phyloP scores from a whole-genome alignment of 441 rosid genomes.

The Adansonia rubrostipa region DNA sequence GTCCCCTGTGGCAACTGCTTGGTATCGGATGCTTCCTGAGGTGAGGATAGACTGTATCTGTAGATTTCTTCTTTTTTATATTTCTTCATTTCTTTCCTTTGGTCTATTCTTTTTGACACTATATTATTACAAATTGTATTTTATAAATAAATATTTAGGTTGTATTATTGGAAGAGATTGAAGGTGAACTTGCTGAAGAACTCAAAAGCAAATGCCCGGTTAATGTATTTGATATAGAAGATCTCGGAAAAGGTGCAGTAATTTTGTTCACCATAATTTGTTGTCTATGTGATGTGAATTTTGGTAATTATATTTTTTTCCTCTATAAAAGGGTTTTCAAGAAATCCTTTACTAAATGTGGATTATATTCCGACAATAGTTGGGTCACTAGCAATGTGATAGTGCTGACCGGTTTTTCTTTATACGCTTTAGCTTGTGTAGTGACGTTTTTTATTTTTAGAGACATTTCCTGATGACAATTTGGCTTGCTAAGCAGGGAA shows the following conservation, averaged over 20 bases:
- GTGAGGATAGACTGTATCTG: constrained; percentile 41
- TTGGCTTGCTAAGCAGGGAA: constrained; percentile 56
- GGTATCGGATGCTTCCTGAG: constrained; percentile 98
- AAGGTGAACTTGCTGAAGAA: constrained; percentile 62
- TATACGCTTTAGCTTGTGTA: constrained; percentile 12
- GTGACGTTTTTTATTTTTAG: neutral
- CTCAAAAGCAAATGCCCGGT: constrained; percentile 71
- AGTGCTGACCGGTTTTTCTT: constrained; percentile 7
- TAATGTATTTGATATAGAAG: constrained; percentile 91
- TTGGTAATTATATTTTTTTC: neutral
- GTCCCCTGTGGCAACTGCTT: constrained; percentile 97
- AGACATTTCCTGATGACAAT: constrained; percentile 22
- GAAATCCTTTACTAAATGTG: neutral
- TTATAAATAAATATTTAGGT: constrained; percentile 47
- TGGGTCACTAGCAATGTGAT: neutral
- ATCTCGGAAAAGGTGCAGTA: constrained; percentile 74
- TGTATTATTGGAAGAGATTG: constrained; percentile 61
- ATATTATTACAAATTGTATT: constrained; percentile 3
- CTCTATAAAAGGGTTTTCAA: neutral
- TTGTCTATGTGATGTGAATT: constrained; percentile 13
- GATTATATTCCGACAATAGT: neutral
- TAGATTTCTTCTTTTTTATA: constrained; percentile 9
- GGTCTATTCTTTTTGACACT: neutral
- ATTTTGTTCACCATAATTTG: constrained; percentile 29
- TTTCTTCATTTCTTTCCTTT: neutral